These are phyloP conservation scores for Neohortaea acidophila DNA, from an alignment of 495 filamentous ascomycete genomes.

Conservation along the genomic window DNA sequence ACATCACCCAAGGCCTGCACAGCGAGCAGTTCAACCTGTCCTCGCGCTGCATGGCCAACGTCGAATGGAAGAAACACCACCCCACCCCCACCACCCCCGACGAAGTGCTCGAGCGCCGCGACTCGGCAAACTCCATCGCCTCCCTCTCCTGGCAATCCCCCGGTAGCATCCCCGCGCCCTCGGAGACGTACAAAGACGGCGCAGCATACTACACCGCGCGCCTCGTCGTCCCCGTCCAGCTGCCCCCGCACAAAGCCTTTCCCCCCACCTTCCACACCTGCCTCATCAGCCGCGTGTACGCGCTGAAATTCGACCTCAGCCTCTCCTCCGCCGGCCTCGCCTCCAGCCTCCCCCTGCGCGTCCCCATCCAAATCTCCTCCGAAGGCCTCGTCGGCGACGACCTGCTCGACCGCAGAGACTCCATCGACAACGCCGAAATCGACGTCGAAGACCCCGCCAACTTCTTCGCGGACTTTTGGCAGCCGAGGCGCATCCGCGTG, in stretches of 20 bases:
- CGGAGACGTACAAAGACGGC: slow-evolving; percentile 26
- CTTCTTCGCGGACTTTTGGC: slow-evolving; percentile 14
- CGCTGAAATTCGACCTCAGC: slow-evolving; percentile 50
- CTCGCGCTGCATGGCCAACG: slow-evolving; percentile 46
- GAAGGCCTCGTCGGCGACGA: slow-evolving; percentile 3
- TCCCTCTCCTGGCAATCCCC: slow-evolving; percentile 4
- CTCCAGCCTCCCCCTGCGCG: slow-evolving; percentile 43
- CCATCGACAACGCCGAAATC: slow-evolving; percentile 5
- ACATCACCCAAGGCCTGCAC: slow-evolving; percentile 47
- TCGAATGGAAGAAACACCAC: slow-evolving; percentile 49
- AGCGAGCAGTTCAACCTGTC: slow-evolving; percentile 46
- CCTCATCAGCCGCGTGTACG: slow-evolving; percentile 64
- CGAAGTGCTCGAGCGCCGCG: slow-evolving; percentile 32
- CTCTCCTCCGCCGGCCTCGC: slow-evolving; percentile 44
- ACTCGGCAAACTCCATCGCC: slow-evolving; percentile 38
- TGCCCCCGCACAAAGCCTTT: slow-evolving; percentile 57
- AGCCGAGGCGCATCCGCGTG: slow-evolving; percentile 1
- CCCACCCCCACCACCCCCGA: slow-evolving; percentile 7
- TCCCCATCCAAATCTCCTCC: slow-evolving; percentile 61
- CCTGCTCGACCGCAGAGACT: background rate
- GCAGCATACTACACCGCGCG: slow-evolving; percentile 48
- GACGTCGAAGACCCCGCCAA: slow-evolving; percentile 10
- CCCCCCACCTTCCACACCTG: slow-evolving; percentile 84
- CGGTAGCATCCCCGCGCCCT: slow-evolving; percentile 28
- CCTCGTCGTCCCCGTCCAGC: slow-evolving; percentile 55